Percentiles rank a stretch among this genome's conserved stretches.
phyloP scores from a whole-genome alignment of 2,329 filamentous ascomycete species.

The Fusarium sp. region DNA sequence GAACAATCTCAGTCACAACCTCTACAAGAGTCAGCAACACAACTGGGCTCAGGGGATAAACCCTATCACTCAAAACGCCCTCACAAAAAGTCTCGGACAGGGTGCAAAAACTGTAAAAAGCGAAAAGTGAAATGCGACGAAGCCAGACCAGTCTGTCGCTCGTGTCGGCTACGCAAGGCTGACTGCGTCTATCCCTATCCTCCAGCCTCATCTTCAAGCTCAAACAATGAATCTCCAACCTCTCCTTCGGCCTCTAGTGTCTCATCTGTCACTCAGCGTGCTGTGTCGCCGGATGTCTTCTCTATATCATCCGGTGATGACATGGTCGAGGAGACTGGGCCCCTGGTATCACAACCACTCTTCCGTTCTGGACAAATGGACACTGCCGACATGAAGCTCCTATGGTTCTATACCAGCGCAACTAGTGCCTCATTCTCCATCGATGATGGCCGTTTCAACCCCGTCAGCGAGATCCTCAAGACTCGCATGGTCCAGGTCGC shows the following conservation, averaged over 20 bases:
- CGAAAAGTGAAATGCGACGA: conserved; percentile 61
- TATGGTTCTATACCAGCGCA: conserved; percentile 66
- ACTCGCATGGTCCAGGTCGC: conserved; percentile 62
- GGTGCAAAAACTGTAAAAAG: conserved; percentile 66
- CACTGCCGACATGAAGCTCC: conserved; percentile 62
- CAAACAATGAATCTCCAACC: background rate
- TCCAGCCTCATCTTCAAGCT: conserved; percentile 4
- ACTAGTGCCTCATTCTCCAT: conserved; percentile 61
- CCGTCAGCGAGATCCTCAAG: conserved; percentile 58
- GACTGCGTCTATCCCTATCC: conserved; percentile 59
- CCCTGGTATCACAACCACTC: conserved; percentile 42
- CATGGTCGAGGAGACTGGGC: conserved; percentile 6
- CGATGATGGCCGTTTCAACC: conserved; percentile 47
- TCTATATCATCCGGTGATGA: conserved; percentile 25
- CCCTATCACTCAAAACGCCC: conserved; percentile 60
- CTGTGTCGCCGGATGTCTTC: conserved; percentile 12
- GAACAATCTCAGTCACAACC: conserved; percentile 18
- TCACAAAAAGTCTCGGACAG: conserved; percentile 66
- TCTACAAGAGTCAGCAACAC: conserved; percentile 19
- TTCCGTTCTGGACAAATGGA: conserved; percentile 49
- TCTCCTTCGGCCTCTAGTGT: conserved; percentile 4
- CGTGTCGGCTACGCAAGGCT: conserved; percentile 61
- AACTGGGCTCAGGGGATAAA: conserved; percentile 24
- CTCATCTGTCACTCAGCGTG: background rate
- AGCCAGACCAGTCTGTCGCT: conserved; percentile 59